phyloP scores from a whole-genome alignment of 148 eudicot genomes.

The Fagopyrum esculentum region DNA sequence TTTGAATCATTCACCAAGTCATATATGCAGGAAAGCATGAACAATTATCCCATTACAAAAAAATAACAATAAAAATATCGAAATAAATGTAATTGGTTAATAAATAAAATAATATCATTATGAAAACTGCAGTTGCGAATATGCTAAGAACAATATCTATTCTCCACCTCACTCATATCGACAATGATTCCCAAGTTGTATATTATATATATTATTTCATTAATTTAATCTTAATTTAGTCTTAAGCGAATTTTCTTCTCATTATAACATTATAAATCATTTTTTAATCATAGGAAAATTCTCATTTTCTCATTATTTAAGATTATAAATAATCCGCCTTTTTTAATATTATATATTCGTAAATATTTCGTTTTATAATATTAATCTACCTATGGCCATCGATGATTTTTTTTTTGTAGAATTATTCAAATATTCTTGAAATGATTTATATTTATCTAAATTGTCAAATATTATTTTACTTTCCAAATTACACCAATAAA shows the following conservation, averaged over 20 bases:
- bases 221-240: neutral
- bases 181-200: neutral
- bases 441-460: too few relatives aligned
- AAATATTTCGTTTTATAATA: too few relatives aligned
- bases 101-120: neutral
- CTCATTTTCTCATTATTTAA: neutral
- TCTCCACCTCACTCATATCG: neutral
- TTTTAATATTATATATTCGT: too few relatives aligned
- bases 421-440: too few relatives aligned
- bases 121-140: neutral
- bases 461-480: too few relatives aligned
- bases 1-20: neutral
- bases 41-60: neutral
- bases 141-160: conserved; percentile 8
- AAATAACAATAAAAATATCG: neutral
- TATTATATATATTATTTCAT: neutral
- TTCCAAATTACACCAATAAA: too few relatives aligned
- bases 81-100: neutral
- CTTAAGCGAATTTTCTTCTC: neutral
- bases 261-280: neutral
- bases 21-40: neutral
- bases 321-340: neutral
- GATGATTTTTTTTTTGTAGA: too few relatives aligned
- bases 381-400: too few relatives aligned
- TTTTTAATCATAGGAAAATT: neutral